phyloP scores from a whole-genome alignment of 331 rosid species.

The Prunus yedoensis region DNA sequence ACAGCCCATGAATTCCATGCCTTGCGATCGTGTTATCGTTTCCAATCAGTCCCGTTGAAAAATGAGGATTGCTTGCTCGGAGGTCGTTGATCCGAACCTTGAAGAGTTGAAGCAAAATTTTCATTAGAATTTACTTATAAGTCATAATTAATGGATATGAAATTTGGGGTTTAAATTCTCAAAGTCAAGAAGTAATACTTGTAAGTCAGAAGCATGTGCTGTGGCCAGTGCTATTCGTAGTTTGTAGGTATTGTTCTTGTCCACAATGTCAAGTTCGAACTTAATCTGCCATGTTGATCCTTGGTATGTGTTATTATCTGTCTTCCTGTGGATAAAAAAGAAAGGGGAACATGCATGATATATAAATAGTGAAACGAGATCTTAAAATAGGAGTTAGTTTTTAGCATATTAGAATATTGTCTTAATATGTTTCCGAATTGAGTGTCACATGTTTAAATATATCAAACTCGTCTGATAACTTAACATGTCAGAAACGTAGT shows the following conservation, averaged over 20 bases:
- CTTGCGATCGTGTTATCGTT: conserved; percentile 57
- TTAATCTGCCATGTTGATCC: conserved; percentile 55
- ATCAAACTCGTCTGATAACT: too few species aligned
- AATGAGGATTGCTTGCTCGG: conserved; percentile 18
- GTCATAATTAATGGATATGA: background rate
- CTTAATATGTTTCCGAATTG: too few species aligned
- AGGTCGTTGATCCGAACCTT: conserved; percentile 40
- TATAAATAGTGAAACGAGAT: background rate
- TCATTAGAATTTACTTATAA: too few species aligned
- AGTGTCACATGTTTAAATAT: too few species aligned
- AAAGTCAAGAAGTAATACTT: conserved; percentile 21
- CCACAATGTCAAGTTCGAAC: conserved; percentile 28
- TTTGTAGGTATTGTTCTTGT: conserved; percentile 27
- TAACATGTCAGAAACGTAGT: background rate
- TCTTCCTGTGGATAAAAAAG: conserved; percentile 24
- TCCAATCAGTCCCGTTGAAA: conserved; percentile 50
- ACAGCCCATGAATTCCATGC: conserved; percentile 62
- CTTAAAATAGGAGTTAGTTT: background rate
- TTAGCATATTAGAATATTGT: too few species aligned
- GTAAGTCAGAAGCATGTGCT: conserved; percentile 38
- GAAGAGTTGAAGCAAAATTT: background rate
- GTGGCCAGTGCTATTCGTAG: conserved; percentile 50
- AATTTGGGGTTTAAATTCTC: background rate
- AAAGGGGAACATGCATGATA: background rate
- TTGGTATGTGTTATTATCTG: conserved; percentile 27